Evolutionary conservation across 2,329 filamentous ascomycete genomes (phyloP), one percentile per base, ranked within the genome.

Genomic region (Nemania diffusa): DNA sequence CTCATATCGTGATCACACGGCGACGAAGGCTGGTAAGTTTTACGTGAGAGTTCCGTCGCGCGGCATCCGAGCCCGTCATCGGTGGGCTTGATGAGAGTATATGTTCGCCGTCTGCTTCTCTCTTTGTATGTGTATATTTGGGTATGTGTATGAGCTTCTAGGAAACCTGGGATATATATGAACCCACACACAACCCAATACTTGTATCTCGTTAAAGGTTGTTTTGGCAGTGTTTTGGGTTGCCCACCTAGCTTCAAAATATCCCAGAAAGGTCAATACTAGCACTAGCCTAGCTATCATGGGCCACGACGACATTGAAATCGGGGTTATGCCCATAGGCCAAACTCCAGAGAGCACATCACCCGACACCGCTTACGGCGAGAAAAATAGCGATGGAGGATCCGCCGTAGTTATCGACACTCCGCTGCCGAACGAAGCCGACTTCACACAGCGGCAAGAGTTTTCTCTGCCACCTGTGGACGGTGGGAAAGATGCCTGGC

Each of bases 401-500:
- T 70, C 57, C 52, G 58, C 69, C 27, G 51, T 40, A n/a, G 50
- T 53, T 24, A 53, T 48, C 34, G 51, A 57, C 17, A 20, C 53
- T 42, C 63, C 48, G 37, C 24, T 59, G 7, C 34, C 60, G 3
- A 22, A 64, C 17, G 62, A 64, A 57, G 60, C 57, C 8, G 53
- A 64, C 17, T 44, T 46, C 11, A 26, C 22, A 24, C 51, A 62
- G 34, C 63, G 64, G 37, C 68, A 70, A 5, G 65, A 70, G 44
- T 68, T 69, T 57, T 69, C 65, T 17, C 61, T 71, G 48, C 74
- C 76, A 2, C 75, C 76, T 5, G 74, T 75, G 8, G 76, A 77
- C 29, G 71, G 75, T 0, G 75, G 75, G 5, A 77, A 77, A 64
- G 74, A 77, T 37, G 75, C 75, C 8, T 76, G 73, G 73, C 74